Evolutionary conservation across 495 filamentous ascomycete genomes (phyloP).

Genomic region (Hyphodiscus hymeniophilus): DNA sequence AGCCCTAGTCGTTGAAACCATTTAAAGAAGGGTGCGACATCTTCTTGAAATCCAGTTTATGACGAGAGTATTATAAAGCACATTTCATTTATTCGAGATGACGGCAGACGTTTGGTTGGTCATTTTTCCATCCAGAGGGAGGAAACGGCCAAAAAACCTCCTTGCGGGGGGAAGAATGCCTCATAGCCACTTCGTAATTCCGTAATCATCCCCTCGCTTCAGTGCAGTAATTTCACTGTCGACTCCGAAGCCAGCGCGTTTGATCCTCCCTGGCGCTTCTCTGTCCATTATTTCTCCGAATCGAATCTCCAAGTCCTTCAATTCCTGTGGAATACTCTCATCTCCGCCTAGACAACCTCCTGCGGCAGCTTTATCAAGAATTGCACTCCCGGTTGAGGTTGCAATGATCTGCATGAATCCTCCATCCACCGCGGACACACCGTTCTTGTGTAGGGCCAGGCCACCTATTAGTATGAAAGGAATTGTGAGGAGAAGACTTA

Average conservation of each 20-base stretch:
- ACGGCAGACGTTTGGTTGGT: too few species aligned
- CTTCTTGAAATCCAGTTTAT: too few species aligned
- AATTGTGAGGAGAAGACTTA: slow-evolving; percentile 10
- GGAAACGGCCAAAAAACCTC: too few species aligned
- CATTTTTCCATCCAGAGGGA: too few species aligned
- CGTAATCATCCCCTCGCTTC: slow-evolving; percentile 7
- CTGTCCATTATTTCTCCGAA: slow-evolving; percentile 22
- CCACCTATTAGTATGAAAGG: slow-evolving; percentile 17
- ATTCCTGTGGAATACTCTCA: slow-evolving; percentile 21
- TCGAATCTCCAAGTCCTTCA: slow-evolving; percentile 21
- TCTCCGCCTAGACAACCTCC: slow-evolving; percentile 23
- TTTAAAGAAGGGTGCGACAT: too few species aligned
- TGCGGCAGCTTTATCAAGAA: slow-evolving; percentile 19
- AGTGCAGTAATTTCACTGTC: slow-evolving; percentile 10
- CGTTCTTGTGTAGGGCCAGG: slow-evolving; percentile 17
- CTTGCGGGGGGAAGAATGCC: too few species aligned
- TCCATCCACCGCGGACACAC: slow-evolving; percentile 21
- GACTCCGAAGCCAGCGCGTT: slow-evolving; percentile 13
- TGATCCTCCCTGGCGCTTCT: slow-evolving; percentile 3
- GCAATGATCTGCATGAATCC: slow-evolving; percentile 22
- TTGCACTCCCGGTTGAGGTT: slow-evolving; percentile 19
- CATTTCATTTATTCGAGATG: too few species aligned
- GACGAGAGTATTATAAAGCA: too few species aligned
- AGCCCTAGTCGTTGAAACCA: too few species aligned
- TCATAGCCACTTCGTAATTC: slow-evolving; percentile 15